These are phyloP conservation scores for Podaxis carcinomalis DNA, from an alignment of 768 basidiomycete genomes.

Conservation along the genomic window DNA sequence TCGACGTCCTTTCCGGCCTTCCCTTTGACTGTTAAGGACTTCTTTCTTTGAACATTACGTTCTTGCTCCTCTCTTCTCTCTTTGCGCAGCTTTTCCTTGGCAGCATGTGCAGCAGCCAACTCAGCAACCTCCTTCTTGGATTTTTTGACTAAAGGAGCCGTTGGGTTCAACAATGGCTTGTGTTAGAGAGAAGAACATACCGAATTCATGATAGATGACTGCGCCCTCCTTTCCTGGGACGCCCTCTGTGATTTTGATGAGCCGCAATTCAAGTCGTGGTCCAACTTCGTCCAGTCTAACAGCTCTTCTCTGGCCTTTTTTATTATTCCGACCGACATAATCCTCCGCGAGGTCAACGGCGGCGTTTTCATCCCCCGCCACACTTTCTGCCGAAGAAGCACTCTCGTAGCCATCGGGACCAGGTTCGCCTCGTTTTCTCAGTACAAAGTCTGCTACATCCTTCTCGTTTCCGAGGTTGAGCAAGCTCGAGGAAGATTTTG, in stretches of 20 bases:
- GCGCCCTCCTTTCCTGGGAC: constrained; percentile 89
- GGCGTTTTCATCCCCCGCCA: constrained; percentile 81
- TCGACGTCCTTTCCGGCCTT: constrained; percentile 26
- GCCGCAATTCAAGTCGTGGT: constrained; percentile 86
- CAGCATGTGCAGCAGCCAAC: constrained; percentile 71
- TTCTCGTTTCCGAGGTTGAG: constrained; percentile 86
- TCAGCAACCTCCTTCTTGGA: constrained; percentile 67
- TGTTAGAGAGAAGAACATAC: constrained; percentile 40
- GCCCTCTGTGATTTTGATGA: constrained; percentile 95
- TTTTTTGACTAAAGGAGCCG: constrained; percentile 72
- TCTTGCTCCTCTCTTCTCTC: constrained; percentile 88
- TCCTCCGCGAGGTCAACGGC: constrained; percentile 85
- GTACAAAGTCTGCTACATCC: constrained; percentile 93
- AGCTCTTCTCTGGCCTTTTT: constrained; percentile 85
- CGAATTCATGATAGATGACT: constrained; percentile 92
- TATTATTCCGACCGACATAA: constrained; percentile 94
- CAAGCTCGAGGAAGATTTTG: constrained; percentile 35
- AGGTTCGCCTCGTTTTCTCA: constrained; percentile 62
- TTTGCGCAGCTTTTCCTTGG: constrained; percentile 70
- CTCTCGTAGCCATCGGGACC: constrained; percentile 72
- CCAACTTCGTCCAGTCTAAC: constrained; percentile 93
- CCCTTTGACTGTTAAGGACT: constrained; percentile 30
- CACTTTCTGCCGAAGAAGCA: constrained; percentile 78
- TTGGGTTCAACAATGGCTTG: constrained; percentile 2
- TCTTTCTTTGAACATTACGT: constrained; percentile 84